Evolutionary conservation across 768 basidiomycete species (phyloP).

Genomic region (Collybia sp.): DNA sequence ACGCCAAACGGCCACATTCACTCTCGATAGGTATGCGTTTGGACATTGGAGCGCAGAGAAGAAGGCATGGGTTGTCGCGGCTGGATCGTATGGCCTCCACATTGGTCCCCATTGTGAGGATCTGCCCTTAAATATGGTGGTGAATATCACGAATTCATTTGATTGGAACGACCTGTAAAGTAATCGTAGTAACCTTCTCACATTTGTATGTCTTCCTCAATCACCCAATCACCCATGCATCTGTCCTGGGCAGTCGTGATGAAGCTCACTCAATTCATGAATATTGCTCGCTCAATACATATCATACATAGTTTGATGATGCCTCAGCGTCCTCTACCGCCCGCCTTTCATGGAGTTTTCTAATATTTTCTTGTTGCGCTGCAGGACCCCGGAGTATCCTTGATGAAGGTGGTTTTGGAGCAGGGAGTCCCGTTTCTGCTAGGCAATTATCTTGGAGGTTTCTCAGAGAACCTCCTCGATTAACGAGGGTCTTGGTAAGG

Average conservation of each 20-base stretch:
- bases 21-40: conserved; percentile 64
- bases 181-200: too few relatives aligned
- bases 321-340: conserved; percentile 12
- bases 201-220: too few relatives aligned
- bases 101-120: conserved; percentile 36
- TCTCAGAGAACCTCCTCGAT: conserved; percentile 19
- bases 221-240: too few relatives aligned
- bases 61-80: conserved; percentile 43
- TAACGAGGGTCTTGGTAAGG: conserved; percentile 12
- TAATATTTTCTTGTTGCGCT: conserved; percentile 11
- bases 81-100: conserved; percentile 45
- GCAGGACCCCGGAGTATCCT: conserved; percentile 16
- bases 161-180: conserved; percentile 27
- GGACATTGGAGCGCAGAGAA: conserved; percentile 53
- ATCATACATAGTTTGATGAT: neutral
- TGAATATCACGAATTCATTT: conserved; percentile 17
- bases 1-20: conserved; percentile 33
- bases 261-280: too few relatives aligned
- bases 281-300: too few relatives aligned
- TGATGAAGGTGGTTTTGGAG: conserved; percentile 16
- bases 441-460: conserved; percentile 14
- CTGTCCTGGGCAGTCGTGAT: too few relatives aligned
- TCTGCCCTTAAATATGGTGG: conserved; percentile 16
- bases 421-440: conserved; percentile 17
- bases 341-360: conserved; percentile 14